These are phyloP conservation scores for Xylaria sp. DNA, from an alignment of 2,329 filamentous ascomycete genomes.

Conservation along the genomic window DNA sequence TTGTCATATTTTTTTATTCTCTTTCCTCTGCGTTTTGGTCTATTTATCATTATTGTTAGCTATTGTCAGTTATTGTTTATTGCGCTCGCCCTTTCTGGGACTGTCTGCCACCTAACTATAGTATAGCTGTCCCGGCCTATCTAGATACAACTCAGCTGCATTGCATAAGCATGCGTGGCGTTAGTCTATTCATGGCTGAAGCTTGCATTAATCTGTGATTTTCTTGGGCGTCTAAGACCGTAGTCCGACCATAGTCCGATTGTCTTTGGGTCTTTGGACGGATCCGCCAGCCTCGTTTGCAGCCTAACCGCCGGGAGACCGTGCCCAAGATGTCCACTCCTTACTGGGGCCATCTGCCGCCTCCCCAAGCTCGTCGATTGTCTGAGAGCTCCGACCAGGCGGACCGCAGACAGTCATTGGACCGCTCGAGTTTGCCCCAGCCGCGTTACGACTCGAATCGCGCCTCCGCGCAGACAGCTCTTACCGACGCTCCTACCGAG, in stretches of 20 bases:
- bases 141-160: conserved; percentile 33
- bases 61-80: not conserved
- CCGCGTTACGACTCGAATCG: conserved; percentile 56
- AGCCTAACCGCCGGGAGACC: conserved; percentile 42
- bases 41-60: not conserved
- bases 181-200: conserved; percentile 53
- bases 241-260: conserved; percentile 26
- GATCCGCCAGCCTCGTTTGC: conserved; percentile 44
- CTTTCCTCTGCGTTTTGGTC: not conserved
- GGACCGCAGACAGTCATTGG: conserved; percentile 52
- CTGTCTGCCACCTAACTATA: conserved; percentile 22
- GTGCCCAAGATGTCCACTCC: conserved; percentile 58
- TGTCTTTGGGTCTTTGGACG: conserved; percentile 33
- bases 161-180: conserved; percentile 56
- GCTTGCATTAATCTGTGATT: conserved; percentile 39
- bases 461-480: conserved; percentile 66
- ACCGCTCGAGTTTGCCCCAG: conserved; percentile 52
- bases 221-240: conserved; percentile 31
- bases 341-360: conserved; percentile 70
- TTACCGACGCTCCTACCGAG: conserved; percentile 66
- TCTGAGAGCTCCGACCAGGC: conserved; percentile 52
- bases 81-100: conserved; percentile 19
- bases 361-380: conserved; percentile 58
- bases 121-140: conserved; percentile 23
- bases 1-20: conserved; percentile 14